Conservation (phyloP, 23 red algal genomes). For the Pyropia haitanensis region DNA sequence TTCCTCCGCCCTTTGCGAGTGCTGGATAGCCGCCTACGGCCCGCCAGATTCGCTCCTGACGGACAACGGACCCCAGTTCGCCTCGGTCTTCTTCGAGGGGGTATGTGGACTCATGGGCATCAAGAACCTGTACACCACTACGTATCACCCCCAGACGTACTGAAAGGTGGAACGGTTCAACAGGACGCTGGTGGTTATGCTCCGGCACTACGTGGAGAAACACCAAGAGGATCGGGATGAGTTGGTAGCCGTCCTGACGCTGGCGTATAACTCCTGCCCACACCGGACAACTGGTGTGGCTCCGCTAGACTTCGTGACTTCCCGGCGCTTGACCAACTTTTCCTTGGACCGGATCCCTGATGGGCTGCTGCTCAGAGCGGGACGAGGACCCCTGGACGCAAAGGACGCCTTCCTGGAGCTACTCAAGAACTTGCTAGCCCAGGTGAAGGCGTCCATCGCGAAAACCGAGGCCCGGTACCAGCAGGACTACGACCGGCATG, state of each 20-base stretch:
- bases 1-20: background rate
- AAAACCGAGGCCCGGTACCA: too few species aligned
- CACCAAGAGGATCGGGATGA: constrained; percentile 1
- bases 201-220: background rate
- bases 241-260: background rate
- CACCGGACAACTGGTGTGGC: too few species aligned
- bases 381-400: too few species aligned
- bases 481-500: too few species aligned
- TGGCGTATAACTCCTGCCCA: too few species aligned
- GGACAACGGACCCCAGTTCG: background rate
- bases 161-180: background rate
- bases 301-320: too few species aligned
- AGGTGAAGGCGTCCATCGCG: too few species aligned
- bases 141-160: background rate
- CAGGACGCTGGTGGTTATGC: background rate
- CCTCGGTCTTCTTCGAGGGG: background rate
- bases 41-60: background rate
- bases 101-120: background rate
- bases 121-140: constrained; percentile 13
- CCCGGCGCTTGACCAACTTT: too few species aligned
- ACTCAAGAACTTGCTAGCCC: too few species aligned
- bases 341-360: too few species aligned
- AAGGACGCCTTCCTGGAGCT: too few species aligned
- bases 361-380: too few species aligned
- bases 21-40: background rate